Conservation (phyloP, 352 stramenopile species). For the Phytophthora lateralis region DNA sequence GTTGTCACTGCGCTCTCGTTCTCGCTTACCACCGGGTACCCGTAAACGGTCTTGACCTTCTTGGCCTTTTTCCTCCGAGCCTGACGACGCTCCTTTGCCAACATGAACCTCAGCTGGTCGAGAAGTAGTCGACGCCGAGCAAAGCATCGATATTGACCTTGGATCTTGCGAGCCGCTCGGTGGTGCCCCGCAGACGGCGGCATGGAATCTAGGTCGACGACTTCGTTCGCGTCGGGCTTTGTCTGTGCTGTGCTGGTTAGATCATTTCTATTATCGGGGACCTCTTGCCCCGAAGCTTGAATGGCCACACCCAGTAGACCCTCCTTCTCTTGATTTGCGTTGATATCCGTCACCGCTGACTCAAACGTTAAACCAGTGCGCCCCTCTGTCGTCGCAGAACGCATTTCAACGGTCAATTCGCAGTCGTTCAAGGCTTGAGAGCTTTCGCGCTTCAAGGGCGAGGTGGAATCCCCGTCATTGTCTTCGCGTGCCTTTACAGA, state of each 20-base stretch:
- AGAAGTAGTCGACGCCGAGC: conserved; percentile 33
- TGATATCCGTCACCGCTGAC: not conserved
- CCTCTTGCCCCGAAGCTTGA: not conserved
- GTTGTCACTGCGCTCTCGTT: not conserved
- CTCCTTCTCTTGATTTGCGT: not conserved
- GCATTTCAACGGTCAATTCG: conserved; percentile 10
- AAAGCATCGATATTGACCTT: conserved; percentile 50
- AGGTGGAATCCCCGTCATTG: conserved; percentile 14
- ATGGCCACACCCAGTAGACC: not conserved
- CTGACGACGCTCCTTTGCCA: conserved; percentile 41
- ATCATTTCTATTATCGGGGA: not conserved
- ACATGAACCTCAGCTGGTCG: conserved; percentile 48
- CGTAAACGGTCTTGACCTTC: conserved; percentile 4
- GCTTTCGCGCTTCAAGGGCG: conserved; percentile 2
- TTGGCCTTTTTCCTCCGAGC: conserved; percentile 29
- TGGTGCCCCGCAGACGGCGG: not conserved
- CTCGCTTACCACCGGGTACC: not conserved
- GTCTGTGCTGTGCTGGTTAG: not conserved
- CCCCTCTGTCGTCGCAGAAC: conserved; percentile 3
- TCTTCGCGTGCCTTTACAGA: conserved; percentile 8
- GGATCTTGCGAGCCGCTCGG: conserved; percentile 27
- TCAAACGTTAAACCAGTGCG: conserved; percentile 3
- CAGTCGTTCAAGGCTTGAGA: conserved; percentile 11
- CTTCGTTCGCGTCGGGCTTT: conserved; percentile 3
- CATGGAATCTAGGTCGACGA: not conserved